These are phyloP conservation scores for Euclidium syriacum DNA, from an alignment of 345 rosid species.

Conservation along the genomic window DNA sequence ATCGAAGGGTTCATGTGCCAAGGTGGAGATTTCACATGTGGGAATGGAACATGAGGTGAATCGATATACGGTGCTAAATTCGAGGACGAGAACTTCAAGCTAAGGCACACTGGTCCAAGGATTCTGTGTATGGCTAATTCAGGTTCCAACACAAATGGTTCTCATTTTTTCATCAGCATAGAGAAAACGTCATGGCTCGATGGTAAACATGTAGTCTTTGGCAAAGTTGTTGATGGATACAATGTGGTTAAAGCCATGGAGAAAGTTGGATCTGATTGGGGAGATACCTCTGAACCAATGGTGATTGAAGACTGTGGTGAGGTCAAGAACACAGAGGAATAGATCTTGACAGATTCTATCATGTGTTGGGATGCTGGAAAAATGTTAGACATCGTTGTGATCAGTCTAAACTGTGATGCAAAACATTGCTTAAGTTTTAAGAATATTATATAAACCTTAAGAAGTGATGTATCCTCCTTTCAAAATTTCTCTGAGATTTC, in stretches of 20 bases:
- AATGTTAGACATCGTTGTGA: neutral
- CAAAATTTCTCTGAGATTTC: no score
- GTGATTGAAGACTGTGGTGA: constrained; percentile 71
- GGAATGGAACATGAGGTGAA: constrained; percentile 89
- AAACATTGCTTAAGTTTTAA: neutral
- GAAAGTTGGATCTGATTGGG: constrained; percentile 51
- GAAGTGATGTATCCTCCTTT: neutral
- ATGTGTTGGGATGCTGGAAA: neutral
- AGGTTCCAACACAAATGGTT: constrained; percentile 69
- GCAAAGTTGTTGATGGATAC: constrained; percentile 81
- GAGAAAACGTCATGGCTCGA: constrained; percentile 76
- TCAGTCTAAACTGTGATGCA: neutral
- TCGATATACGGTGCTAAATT: constrained; percentile 69
- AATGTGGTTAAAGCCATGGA: constrained; percentile 67
- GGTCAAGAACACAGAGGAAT: constrained; percentile 31
- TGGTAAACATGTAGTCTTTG: constrained; percentile 84
- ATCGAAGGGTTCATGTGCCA: constrained; percentile 91
- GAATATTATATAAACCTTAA: neutral
- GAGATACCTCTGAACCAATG: constrained; percentile 44
- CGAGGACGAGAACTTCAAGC: constrained; percentile 73
- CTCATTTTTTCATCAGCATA: constrained; percentile 85
- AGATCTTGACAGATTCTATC: neutral
- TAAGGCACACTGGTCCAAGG: constrained; percentile 69
- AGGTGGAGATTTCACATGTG: constrained; percentile 83
- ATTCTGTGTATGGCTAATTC: constrained; percentile 77